Evolutionary conservation across 345 rosid species (phyloP).

Genomic region (Linum lewisii): DNA sequence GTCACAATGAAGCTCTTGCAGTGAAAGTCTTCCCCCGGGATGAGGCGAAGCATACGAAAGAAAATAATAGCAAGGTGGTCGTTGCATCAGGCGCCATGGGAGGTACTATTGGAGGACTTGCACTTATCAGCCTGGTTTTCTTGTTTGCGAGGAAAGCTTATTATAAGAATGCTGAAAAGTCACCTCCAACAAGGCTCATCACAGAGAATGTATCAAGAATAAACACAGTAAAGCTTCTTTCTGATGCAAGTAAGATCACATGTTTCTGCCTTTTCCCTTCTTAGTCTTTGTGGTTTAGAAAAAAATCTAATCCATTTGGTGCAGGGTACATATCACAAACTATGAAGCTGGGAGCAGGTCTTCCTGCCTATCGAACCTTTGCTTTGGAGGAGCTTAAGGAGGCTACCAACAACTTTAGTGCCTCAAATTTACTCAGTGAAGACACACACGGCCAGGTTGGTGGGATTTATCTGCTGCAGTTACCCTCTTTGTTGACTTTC

Average conservation of each 20-base stretch:
- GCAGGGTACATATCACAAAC: constrained; percentile 52
- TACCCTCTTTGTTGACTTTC: neutral
- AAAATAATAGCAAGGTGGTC: constrained; percentile 15
- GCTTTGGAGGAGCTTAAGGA: constrained; percentile 54
- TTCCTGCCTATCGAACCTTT: constrained; percentile 43
- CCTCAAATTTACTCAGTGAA: constrained; percentile 23
- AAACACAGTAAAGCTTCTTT: constrained; percentile 41
- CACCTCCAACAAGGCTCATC: constrained; percentile 20
- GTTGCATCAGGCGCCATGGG: constrained; percentile 36
- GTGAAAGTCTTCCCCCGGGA: constrained; percentile 34
- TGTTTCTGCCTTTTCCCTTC: neutral
- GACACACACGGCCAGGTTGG: constrained; percentile 29
- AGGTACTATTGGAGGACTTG: constrained; percentile 31
- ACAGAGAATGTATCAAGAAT: constrained; percentile 22
- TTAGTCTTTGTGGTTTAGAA: neutral
- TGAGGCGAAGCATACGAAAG: constrained; percentile 16
- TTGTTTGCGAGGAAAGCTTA: constrained; percentile 21
- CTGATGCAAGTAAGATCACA: constrained; percentile 51
- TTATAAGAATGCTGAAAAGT: constrained; percentile 5
- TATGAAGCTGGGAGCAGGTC: constrained; percentile 57
- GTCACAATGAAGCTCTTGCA: constrained; percentile 52
- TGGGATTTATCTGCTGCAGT: neutral
- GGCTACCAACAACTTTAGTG: constrained; percentile 39
- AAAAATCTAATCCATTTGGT: neutral
- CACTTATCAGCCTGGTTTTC: constrained; percentile 21